These are phyloP conservation scores for Schwanniomyces pseudopolymorphus DNA, from an alignment of 805 yeast species.

Conservation along the genomic window DNA sequence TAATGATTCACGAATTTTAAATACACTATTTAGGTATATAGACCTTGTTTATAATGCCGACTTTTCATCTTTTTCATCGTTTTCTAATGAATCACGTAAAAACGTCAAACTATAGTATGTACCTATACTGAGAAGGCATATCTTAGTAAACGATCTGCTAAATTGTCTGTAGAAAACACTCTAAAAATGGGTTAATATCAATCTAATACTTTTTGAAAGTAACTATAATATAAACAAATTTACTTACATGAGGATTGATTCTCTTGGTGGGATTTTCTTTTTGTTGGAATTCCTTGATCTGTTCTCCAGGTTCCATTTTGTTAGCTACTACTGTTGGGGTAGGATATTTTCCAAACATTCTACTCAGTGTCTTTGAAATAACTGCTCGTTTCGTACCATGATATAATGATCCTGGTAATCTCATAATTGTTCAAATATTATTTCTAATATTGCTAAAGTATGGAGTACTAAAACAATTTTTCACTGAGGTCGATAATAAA, in stretches of 20 bases:
- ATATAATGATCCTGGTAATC: not conserved
- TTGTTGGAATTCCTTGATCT: not conserved
- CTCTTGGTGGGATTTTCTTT: not conserved
- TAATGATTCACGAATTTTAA: conserved; percentile 1
- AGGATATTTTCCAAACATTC: not conserved
- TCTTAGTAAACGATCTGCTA: conserved; percentile 14
- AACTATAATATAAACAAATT: not conserved
- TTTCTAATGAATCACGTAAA: conserved; percentile 9
- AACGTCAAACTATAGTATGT: conserved; percentile 14
- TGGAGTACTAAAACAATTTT: not conserved
- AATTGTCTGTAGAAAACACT: conserved; percentile 14
- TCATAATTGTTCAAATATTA: not conserved
- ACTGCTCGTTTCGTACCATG: not conserved
- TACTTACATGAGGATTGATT: conserved; percentile 5
- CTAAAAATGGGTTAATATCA: conserved; percentile 5
- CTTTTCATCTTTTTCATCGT: conserved; percentile 1
- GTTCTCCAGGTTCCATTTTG: not conserved
- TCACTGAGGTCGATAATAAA: not conserved
- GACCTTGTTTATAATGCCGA: not conserved
- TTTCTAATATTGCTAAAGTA: not conserved
- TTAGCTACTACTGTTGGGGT: not conserved
- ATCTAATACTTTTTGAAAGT: not conserved
- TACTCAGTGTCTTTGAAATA: not conserved
- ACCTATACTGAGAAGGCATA: conserved; percentile 12
- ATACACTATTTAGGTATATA: not conserved